A percentile compares a stretch with the other conserved stretches of the same genome.
Conservation (phyloP, 2,329 filamentous ascomycete species). For the Sclerotinia subarctica region DNA sequence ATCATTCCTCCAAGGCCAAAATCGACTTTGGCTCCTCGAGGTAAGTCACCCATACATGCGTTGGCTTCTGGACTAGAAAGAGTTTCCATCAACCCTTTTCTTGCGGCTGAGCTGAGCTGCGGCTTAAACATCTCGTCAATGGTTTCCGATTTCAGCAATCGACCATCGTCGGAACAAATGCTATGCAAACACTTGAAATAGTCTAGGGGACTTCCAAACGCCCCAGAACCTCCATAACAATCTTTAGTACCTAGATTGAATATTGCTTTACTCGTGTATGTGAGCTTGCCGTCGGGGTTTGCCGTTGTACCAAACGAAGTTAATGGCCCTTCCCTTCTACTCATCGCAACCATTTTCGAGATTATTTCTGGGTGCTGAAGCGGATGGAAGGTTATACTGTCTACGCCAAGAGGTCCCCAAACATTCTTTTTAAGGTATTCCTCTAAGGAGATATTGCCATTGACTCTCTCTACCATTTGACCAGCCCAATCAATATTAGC, state of each 20-base stretch:
- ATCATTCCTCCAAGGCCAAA: conserved; percentile 46
- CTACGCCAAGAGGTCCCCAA: conserved; percentile 35
- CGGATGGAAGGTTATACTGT: conserved; percentile 28
- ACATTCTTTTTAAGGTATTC: conserved; percentile 48
- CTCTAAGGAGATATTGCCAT: conserved; percentile 26
- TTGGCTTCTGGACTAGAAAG: conserved; percentile 24
- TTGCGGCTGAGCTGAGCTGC: conserved; percentile 41
- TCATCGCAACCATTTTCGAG: conserved; percentile 28
- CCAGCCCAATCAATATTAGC: conserved; percentile 54
- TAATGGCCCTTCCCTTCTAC: conserved; percentile 24
- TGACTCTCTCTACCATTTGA: conserved; percentile 45
- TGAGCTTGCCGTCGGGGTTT: conserved; percentile 23
- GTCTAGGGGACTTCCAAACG: conserved; percentile 40
- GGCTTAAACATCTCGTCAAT: conserved; percentile 48
- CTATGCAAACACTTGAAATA: conserved; percentile 47
- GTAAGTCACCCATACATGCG: conserved; percentile 34
- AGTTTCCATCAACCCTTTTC: conserved; percentile 31
- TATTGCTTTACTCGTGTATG: conserved; percentile 18
- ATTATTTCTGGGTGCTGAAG: conserved; percentile 23
- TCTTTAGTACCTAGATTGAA: conserved; percentile 20
- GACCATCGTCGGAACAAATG: conserved; percentile 49
- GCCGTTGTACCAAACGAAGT: conserved; percentile 23
- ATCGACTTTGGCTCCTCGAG: conserved; percentile 40
- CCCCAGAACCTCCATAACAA: conserved; percentile 40
- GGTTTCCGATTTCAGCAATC: conserved; percentile 44